Conservation (phyloP, 192 early-diverging fungal genomes). For the Funneliformis mosseae region DNA sequence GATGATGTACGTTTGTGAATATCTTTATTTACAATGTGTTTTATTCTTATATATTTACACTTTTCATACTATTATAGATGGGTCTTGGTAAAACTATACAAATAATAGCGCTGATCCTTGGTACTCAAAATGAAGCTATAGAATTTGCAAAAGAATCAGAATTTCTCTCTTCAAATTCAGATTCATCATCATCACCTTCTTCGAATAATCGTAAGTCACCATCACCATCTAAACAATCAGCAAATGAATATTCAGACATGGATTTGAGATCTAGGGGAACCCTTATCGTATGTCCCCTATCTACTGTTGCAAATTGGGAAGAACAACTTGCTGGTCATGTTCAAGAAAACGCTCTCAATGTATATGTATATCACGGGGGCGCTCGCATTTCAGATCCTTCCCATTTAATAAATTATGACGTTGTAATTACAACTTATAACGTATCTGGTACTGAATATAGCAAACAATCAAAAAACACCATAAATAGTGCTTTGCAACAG, state of each 20-base stretch:
- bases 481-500: slow-evolving; percentile 50
- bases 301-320: slow-evolving; percentile 56
- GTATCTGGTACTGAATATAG: slow-evolving; percentile 47
- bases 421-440: slow-evolving; percentile 59
- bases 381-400: slow-evolving; percentile 39
- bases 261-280: slow-evolving; percentile 51
- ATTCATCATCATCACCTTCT: slow-evolving; percentile 32
- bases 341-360: slow-evolving; percentile 38
- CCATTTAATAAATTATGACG: slow-evolving; percentile 43
- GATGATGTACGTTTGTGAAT: slow-evolving; percentile 41
- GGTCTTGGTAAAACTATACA: slow-evolving; percentile 65
- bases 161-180: background rate
- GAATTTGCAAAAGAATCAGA: slow-evolving; percentile 11
- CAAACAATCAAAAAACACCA: slow-evolving; percentile 42
- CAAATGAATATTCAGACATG: background rate
- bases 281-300: slow-evolving; percentile 56
- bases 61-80: slow-evolving; percentile 41
- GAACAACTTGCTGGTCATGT: slow-evolving; percentile 51
- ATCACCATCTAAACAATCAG: background rate
- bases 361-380: slow-evolving; percentile 58
- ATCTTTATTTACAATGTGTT: background rate
- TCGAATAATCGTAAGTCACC: slow-evolving; percentile 24
- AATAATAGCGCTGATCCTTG: slow-evolving; percentile 54
- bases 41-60: background rate
- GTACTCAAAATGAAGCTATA: slow-evolving; percentile 43